Percentiles rank a stretch among this genome's conserved stretches.
These are phyloP conservation scores for Trypanosoma mega DNA, from an alignment of 208 protist genomes.

Conservation along the genomic window DNA sequence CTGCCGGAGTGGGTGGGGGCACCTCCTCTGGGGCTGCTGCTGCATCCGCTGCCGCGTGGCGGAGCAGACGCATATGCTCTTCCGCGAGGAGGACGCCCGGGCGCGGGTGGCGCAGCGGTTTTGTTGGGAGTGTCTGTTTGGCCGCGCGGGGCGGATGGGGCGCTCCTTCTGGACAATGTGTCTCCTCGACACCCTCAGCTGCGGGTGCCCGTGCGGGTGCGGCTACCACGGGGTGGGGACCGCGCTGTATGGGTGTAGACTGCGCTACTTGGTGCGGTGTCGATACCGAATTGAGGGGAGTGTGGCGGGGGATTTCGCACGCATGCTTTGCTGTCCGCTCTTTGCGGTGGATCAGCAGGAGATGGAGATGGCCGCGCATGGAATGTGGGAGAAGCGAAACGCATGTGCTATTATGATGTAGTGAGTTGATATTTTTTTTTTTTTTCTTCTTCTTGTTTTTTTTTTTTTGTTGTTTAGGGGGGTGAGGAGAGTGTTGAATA, in stretches of 20 bases:
- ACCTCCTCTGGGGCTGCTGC: slow-evolving; percentile 49
- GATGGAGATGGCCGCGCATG: slow-evolving; percentile 44
- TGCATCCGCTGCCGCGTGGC: slow-evolving; percentile 70
- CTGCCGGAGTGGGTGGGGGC: slow-evolving; percentile 8
- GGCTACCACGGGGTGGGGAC: slow-evolving; percentile 77
- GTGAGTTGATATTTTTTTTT: slow-evolving; percentile 18
- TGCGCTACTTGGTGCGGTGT: slow-evolving; percentile 65
- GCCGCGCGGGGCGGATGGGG: slow-evolving; percentile 25
- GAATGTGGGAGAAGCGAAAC: slow-evolving; percentile 20
- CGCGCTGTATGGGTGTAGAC: slow-evolving; percentile 50
- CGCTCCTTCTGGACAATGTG: slow-evolving; percentile 37
- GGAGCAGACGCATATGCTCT: slow-evolving; percentile 49
- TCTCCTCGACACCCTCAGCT: slow-evolving; percentile 46
- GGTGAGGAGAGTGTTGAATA: too few species aligned
- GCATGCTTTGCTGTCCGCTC: slow-evolving; percentile 44
- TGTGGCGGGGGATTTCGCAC: slow-evolving; percentile 29
- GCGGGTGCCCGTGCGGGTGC: slow-evolving; percentile 44
- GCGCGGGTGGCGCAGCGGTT: slow-evolving; percentile 25
- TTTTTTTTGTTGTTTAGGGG: slow-evolving; percentile 5
- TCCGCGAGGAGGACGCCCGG: slow-evolving; percentile 40
- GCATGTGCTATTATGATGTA: slow-evolving; percentile 18
- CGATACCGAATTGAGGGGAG: slow-evolving; percentile 55
- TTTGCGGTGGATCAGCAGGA: slow-evolving; percentile 60
- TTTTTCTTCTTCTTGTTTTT: slow-evolving; percentile 6
- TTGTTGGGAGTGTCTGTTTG: slow-evolving; percentile 44